Evolutionary conservation across 768 basidiomycete genomes (phyloP).

Genomic region (Strobilomyces dryophilus): DNA sequence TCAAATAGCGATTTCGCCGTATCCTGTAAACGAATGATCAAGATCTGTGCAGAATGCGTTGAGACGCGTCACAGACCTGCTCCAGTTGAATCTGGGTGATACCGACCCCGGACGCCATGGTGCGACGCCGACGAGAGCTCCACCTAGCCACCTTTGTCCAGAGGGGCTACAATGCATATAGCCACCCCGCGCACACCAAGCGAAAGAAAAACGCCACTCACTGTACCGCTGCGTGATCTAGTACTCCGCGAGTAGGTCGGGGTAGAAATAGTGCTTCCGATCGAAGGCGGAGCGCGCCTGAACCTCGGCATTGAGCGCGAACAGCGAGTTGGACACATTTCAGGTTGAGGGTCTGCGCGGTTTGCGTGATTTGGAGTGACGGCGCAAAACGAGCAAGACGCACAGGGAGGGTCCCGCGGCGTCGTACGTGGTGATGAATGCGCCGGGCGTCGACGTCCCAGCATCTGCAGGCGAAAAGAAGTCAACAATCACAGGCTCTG

Average conservation of each 20-base stretch:
- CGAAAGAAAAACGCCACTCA: constrained; percentile 26
- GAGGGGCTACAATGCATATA: constrained; percentile 51
- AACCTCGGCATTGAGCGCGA: constrained; percentile 67
- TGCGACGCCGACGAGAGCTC: no score
- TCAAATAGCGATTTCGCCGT: constrained; percentile 82
- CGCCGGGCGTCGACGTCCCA: constrained; percentile 55
- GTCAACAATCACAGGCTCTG: not conserved
- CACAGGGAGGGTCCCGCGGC: constrained; percentile 92
- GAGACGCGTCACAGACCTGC: constrained; percentile 52
- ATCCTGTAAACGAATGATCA: constrained; percentile 49
- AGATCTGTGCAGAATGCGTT: not conserved
- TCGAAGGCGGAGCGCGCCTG: constrained; percentile 81
- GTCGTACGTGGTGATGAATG: constrained; percentile 71
- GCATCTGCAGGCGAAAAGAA: constrained; percentile 31
- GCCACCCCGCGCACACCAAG: not conserved
- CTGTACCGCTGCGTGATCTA: constrained; percentile 97
- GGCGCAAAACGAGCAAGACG: constrained; percentile 25
- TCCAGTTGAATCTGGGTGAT: constrained; percentile 95
- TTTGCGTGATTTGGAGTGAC: not conserved
- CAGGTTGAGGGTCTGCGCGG: constrained; percentile 42
- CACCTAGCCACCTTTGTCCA: constrained; percentile 61
- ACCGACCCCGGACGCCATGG: constrained; percentile 47
- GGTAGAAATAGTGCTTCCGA: constrained; percentile 97
- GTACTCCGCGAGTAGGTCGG: constrained; percentile 90
- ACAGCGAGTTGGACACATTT: constrained; percentile 76